Base-by-base conservation (phyloP, 2,329 filamentous ascomycete species). In the Sporothrix euskadiensis region DNA sequence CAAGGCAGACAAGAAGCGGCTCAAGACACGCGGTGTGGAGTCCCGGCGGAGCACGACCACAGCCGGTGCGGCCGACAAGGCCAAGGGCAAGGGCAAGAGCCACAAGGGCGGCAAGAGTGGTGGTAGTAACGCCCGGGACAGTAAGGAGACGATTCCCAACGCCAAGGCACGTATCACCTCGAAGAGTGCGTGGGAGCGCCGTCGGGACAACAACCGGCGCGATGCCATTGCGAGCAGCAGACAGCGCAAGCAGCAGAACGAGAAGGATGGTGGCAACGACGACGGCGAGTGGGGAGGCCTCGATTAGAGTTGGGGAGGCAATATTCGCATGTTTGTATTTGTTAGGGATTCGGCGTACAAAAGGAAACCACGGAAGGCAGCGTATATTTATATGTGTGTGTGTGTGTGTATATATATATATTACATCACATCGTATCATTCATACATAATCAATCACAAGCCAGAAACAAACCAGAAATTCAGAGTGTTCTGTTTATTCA, bases 11-110 rank as follows among this genome's bases (percentile, higher is more conserved):
- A 92, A 92, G 84, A 91, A 95, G 85, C 89, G 89, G 80, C 82
- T 99, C 76, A 97, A 93, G 85, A 89, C 89, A 80, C 86, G 90
- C 76, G 96, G 96, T 6, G 92, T 98, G 10, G 92, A 94, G 81
- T 90, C 89, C 3, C 86, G 94, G 59, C 80, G 85, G 66, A 82
- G 78, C 71, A 83, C 82, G 4, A 66, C 47, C 3, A 49, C 49
- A n/a, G 44, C 57, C 26, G 47, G n/a, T 4, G 47, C 66, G 4
- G 66, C 66, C 47, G 30, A 56, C 30, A 39, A 63, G 14, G 41
- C 39, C 47, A 54, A 49, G 30, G 26, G 44, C 39, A 54, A 56
- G 19, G 70, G 44, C 69, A 73, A 73, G 56, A 32, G 63, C 39
- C 35, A 41, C 14, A 72, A 69, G 19, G 47, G 57, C 7, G 47